Evolutionary conservation across 768 basidiomycete species (phyloP).

Genomic region (Termitomyces sp.): DNA sequence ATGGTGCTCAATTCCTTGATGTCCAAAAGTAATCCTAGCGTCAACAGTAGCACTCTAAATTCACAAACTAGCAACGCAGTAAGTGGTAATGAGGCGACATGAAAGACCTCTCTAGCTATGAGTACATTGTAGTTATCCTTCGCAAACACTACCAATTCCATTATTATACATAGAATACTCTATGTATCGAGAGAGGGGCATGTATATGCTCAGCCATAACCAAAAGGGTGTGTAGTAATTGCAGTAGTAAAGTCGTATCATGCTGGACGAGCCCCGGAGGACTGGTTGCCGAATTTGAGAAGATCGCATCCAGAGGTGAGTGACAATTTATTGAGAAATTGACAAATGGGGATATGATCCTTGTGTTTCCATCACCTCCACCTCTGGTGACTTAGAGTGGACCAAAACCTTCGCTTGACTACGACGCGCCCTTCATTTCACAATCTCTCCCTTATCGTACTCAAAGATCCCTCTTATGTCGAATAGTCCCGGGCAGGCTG

Average conservation of each 20-base stretch:
- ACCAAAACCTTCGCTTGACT: too few relatives aligned
- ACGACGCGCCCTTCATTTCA: background rate
- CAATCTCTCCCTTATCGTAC: background rate
- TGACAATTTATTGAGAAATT: background rate
- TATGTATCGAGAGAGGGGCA: too few relatives aligned
- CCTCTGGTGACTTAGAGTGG: background rate
- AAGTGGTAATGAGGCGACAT: background rate
- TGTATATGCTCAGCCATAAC: background rate
- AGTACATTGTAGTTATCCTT: background rate
- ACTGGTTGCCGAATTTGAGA: background rate
- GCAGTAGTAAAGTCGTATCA: background rate
- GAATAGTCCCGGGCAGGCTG: background rate
- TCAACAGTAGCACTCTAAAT: background rate
- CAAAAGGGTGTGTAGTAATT: background rate
- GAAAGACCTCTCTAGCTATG: background rate
- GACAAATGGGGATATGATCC: background rate
- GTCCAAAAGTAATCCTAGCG: conserved; percentile 29
- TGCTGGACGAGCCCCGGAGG: background rate
- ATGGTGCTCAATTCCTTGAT: conserved; percentile 67
- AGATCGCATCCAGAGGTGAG: background rate
- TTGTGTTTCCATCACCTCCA: background rate
- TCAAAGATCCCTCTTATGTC: background rate
- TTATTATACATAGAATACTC: too few relatives aligned
- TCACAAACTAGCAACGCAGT: background rate
- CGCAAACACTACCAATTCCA: too few relatives aligned